Base-by-base conservation (phyloP, 192 early-diverging fungal genomes). In the Backusella tarrabulga region DNA sequence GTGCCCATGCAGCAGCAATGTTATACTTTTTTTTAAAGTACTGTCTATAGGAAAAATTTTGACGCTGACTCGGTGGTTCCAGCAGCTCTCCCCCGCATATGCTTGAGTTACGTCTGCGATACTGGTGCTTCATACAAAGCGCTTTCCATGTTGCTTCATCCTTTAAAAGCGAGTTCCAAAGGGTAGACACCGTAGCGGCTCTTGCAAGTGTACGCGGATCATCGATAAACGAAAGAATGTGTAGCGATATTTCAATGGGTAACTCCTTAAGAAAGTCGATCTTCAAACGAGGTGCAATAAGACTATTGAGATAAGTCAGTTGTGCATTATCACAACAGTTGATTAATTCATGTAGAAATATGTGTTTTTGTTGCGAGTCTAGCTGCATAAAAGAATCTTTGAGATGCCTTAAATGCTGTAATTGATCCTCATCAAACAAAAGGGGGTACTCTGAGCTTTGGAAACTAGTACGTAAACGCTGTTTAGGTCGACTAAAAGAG, bases 211-310 rank as follows among this genome's bases (percentile, higher is more conserved):
- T 88, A 69, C 89, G 81, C 42, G 88, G 90, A 71, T 96, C 86
- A 74, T 97, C 96, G 72, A 99, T 89, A 77, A 94, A 95, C 66
- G 88, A 86, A 32, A 99, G 89, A 76, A 98, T 92, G 72, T 95
- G 92, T 52, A 94, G 89, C 15, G 91, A 83, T 34, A 93, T 87
- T 73, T 96, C 93, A 23, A 87, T 71, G n/a, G 94, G 94, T 72
- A 96, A 80, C 21, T 90, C 89, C 68, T 88, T 91, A 17, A 99
- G 71, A 83, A 98, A 98, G 84, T 99, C 97, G 77, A 95, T 89
- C 76, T 97, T 95, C 60, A 98, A 87, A 23, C 83, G 82, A 50
- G 88, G 88, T 1, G 88, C 84, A 76, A 90, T 90, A 21, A 84
- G 77, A 60, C 80, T 83, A 56, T 81, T 80, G 2, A 90, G 75